Evolutionary conservation across 768 basidiomycete genomes (phyloP).

Genomic region (Strobilomyces echinocephalus): DNA sequence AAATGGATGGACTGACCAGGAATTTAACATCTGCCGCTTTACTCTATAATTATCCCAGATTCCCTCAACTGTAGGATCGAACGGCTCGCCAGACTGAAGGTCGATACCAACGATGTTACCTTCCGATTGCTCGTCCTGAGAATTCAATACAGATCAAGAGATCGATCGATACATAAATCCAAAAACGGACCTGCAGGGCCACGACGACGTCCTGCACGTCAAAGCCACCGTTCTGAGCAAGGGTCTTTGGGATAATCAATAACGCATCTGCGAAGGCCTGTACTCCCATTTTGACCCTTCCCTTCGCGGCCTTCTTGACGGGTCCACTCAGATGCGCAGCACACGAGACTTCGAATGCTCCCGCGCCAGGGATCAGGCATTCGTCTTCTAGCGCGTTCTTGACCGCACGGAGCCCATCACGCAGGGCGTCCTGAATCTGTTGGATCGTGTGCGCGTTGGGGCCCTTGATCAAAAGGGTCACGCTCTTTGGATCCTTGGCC

Average conservation of each 20-base stretch:
- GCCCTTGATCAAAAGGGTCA: constrained; percentile 95
- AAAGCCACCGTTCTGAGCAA: constrained; percentile 93
- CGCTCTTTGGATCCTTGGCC: constrained; percentile 90
- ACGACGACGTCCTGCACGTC: constrained; percentile 96
- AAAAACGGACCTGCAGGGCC: constrained; percentile 65
- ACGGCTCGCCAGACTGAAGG: constrained; percentile 89
- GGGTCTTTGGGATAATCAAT: constrained; percentile 91
- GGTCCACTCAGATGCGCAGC: constrained; percentile 74
- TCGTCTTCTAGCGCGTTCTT: constrained; percentile 96
- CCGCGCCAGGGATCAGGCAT: constrained; percentile 88
- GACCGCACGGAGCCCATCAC: constrained; percentile 92
- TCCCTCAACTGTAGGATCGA: constrained; percentile 93
- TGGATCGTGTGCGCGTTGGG: constrained; percentile 95
- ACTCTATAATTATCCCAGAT: constrained; percentile 99
- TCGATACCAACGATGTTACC: constrained; percentile 92
- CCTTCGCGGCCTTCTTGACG: constrained; percentile 84
- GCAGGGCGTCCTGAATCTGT: constrained; percentile 96
- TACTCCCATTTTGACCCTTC: constrained; percentile 94
- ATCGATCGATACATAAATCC: constrained; percentile 8
- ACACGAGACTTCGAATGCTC: constrained; percentile 94
- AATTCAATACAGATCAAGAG: constrained; percentile 2
- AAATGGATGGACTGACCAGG: constrained; percentile 56
- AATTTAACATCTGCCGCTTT: constrained; percentile 97
- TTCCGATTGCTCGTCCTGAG: constrained; percentile 87
- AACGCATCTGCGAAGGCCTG: constrained; percentile 96